Base-by-base conservation (phyloP, 2,329 filamentous ascomycete genomes). In the Diaporthe caulivora region DNA sequence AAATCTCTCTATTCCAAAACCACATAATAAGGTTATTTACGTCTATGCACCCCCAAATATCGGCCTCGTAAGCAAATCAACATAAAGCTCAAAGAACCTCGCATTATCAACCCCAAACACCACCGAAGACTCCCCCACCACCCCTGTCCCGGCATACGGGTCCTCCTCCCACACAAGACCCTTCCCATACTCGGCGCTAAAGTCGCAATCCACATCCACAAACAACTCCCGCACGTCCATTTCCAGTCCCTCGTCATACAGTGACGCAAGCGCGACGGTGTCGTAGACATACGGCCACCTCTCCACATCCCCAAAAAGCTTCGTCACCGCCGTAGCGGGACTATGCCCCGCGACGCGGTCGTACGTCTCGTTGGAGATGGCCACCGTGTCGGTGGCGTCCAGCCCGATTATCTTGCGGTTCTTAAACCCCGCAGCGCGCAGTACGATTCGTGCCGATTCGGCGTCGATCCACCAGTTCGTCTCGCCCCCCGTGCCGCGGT, bases 401-500 rank as follows among this genome's bases (percentile, higher is more conserved):
- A 65, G 31, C 21, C 62, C 62, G 8, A 65, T 29, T 2, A 65
- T 37, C 13, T 9, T 65, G 2, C 60, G 18, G 1, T 0, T 13
- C 1, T 1, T 1, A 2, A 65, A 51, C 21, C 21, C 44, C 1
- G 17, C 11, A 1, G 37, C 57, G 7, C 62, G 62, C 62, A 65
- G 29, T 7, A 65, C 62, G 2, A 18, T 44, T 21, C 62, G 62
- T 44, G 62, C 62, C 1, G 62, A 17, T 44, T 65, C 62, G 31
- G 62, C 44, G 44, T 65, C 62, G 44, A 65, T 24, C 62, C 62
- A 65, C 62, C 62, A 65, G 62, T 65, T 65, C 44, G 44, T 65
- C 62, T 65, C 62, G 0, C 44, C 62, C 0, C 44, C 62, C 29
- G 29, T n/a, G 21, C 62, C 62, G 5, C 44, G 62, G 44, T 65